These are phyloP conservation scores for Hsuehochloa calcarea DNA, from an alignment of 176 grass and related monocot genomes.

Conservation along the genomic window DNA sequence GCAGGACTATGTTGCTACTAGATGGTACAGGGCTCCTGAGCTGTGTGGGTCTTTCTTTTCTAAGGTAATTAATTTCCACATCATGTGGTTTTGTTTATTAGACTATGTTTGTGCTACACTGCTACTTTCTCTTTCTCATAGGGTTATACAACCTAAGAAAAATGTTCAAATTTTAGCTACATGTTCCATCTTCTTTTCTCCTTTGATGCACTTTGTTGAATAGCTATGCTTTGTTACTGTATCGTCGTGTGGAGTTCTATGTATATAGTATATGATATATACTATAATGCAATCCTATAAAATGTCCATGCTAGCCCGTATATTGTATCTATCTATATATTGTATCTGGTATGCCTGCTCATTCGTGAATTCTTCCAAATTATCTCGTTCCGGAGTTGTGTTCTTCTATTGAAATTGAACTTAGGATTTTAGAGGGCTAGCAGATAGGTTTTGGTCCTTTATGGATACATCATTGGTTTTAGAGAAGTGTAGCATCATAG, in stretches of 20 bases:
- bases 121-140: not conserved
- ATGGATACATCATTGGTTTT: not conserved
- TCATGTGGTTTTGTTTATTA: conserved; percentile 10
- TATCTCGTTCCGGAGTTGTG: not conserved
- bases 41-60: conserved; percentile 95
- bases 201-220: not conserved
- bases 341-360: not conserved
- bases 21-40: conserved; percentile 98
- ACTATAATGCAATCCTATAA: not conserved
- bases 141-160: not conserved
- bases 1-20: conserved; percentile 99
- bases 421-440: not conserved
- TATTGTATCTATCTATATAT: not conserved
- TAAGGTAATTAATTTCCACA: conserved; percentile 59
- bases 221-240: not conserved
- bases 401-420: not conserved
- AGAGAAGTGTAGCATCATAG: not conserved
- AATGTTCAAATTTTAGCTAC: not conserved
- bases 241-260: not conserved
- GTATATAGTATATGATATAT: not conserved
- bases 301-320: not conserved
- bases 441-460: not conserved
- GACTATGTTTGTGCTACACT: not conserved
- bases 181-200: not conserved
- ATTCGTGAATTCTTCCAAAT: not conserved